Conservation (phyloP, 495 filamentous ascomycete species). For the Daldinia bambusicola region DNA sequence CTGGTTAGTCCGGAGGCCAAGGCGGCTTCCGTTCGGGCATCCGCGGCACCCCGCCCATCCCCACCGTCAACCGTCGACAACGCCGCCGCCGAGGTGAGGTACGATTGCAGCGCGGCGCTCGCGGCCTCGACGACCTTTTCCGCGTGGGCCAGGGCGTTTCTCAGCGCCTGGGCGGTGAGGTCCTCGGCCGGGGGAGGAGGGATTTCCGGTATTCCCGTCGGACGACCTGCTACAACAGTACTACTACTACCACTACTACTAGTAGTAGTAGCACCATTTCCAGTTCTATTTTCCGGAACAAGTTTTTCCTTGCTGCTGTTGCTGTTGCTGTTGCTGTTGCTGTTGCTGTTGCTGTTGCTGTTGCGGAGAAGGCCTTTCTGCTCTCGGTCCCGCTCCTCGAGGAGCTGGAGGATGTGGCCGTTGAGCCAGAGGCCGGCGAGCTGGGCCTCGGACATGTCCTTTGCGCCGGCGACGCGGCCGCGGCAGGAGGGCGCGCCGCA, state of each 20-base stretch:
- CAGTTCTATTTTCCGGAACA: no score
- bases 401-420: slow-evolving; percentile 62
- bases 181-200: slow-evolving; percentile 36
- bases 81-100: slow-evolving; percentile 36
- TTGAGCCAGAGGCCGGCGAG: slow-evolving; percentile 65
- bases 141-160: slow-evolving; percentile 51
- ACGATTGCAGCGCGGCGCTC: slow-evolving; percentile 48
- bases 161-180: slow-evolving; percentile 46
- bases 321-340: no score
- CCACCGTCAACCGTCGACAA: background rate
- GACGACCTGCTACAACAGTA: slow-evolving; percentile 7
- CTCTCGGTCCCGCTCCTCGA: slow-evolving; percentile 50
- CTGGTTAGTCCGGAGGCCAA: slow-evolving; percentile 41
- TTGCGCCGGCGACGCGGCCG: slow-evolving; percentile 64
- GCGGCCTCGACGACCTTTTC: slow-evolving; percentile 55
- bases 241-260: no score
- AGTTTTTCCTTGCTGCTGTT: no score
- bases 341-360: no score
- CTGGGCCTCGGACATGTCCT: slow-evolving; percentile 58
- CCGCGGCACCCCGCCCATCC: background rate
- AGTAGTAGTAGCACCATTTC: no score
- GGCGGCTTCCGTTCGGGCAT: background rate
- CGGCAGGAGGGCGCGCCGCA: slow-evolving; percentile 65
- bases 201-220: slow-evolving; percentile 9
- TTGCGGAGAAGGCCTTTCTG: no score